Evolutionary conservation across 805 yeast species (phyloP).

Genomic region (Maudiozyma bulderi): DNA sequence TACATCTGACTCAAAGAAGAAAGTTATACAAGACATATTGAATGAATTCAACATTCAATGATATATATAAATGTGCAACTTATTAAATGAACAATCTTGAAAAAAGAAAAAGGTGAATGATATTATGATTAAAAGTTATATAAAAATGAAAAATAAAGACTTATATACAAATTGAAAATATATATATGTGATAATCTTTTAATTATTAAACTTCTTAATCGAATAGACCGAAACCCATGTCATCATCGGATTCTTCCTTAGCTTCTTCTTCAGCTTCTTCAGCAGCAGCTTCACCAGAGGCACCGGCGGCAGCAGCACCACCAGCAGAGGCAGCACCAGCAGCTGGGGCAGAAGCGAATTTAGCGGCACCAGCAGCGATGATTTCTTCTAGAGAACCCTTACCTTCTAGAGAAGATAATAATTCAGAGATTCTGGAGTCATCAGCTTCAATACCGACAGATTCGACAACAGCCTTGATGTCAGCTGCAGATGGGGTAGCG

Average conservation of each 20-base stretch:
- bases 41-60: not conserved
- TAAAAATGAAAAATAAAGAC: not conserved
- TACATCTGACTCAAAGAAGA: not conserved
- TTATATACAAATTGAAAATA: not conserved
- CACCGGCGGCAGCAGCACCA: constrained; percentile 40
- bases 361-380: constrained; percentile 44
- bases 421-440: constrained; percentile 59
- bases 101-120: not conserved
- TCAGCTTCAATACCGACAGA: constrained; percentile 77
- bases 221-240: constrained; percentile 90
- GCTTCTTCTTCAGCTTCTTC: constrained; percentile 49
- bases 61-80: not conserved
- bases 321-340: constrained; percentile 35
- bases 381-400: constrained; percentile 64
- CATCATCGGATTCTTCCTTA: constrained; percentile 70
- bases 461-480: constrained; percentile 60
- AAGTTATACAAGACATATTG: not conserved
- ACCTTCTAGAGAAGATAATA: constrained; percentile 71
- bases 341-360: constrained; percentile 38
- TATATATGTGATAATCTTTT: not conserved
- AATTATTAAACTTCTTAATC: constrained; percentile 41
- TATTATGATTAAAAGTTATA: not conserved
- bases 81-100: not conserved
- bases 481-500: constrained; percentile 70
- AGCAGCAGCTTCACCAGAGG: constrained; percentile 37